Evolutionary conservation across 2,329 filamentous ascomycete species (phyloP).

Genomic region (Leptographium wingfieldii): DNA sequence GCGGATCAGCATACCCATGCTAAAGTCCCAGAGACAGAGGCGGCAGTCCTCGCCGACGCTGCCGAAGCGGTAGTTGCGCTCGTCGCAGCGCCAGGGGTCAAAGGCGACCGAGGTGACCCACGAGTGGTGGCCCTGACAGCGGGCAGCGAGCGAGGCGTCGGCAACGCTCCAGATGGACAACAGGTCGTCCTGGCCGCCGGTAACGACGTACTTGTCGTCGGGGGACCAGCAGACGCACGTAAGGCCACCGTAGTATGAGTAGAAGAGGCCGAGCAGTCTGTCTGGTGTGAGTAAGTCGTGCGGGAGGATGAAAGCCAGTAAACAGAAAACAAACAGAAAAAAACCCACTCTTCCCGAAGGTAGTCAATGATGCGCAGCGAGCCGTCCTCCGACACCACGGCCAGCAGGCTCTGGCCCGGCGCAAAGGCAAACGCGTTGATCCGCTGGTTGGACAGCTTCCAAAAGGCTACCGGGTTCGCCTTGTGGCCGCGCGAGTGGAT

Average conservation of each 20-base stretch:
- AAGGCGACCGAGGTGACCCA: constrained; percentile 93
- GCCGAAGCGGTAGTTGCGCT: constrained; percentile 88
- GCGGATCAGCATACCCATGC: constrained; percentile 86
- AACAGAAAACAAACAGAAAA: neutral
- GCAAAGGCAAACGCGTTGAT: constrained; percentile 90
- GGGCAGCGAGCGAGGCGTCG: constrained; percentile 73
- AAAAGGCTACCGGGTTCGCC: constrained; percentile 78
- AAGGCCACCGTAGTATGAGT: constrained; percentile 86
- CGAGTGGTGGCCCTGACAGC: constrained; percentile 89
- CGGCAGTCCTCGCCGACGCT: constrained; percentile 91
- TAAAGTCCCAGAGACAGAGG: constrained; percentile 93
- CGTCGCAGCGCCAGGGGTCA: constrained; percentile 93
- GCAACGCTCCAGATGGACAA: constrained; percentile 90
- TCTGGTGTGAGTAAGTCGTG: too few relatives aligned
- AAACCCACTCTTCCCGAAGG: constrained; percentile 63
- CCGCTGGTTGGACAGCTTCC: constrained; percentile 83
- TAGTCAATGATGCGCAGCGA: constrained; percentile 85
- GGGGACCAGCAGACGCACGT: constrained; percentile 96
- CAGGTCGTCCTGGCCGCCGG: constrained; percentile 89
- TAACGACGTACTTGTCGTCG: constrained; percentile 89
- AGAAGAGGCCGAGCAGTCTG: constrained; percentile 75
- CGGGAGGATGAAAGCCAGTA: constrained; percentile 53
- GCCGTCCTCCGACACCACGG: constrained; percentile 84
- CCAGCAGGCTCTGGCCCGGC: constrained; percentile 74
- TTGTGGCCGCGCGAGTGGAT: constrained; percentile 92